Conservation (phyloP, 2,329 filamentous ascomycete species). For the Ophiostoma piceae region DNA sequence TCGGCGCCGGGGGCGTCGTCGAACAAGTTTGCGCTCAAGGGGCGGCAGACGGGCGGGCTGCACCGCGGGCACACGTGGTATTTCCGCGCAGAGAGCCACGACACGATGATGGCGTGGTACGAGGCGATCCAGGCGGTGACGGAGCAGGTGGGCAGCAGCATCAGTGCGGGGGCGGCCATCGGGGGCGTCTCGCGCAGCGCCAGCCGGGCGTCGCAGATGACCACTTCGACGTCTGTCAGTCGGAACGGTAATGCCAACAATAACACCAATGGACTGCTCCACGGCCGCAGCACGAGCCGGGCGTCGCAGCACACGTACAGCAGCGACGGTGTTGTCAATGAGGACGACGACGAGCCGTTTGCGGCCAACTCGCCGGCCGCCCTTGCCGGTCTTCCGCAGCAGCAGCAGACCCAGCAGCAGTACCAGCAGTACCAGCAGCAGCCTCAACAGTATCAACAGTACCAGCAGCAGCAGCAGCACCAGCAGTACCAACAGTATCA, state of each 20-base stretch:
- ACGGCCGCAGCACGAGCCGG: slow-evolving; percentile 64
- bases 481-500: background rate
- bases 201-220: slow-evolving; percentile 11
- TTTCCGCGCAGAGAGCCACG: slow-evolving; percentile 67
- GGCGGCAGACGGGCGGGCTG: slow-evolving; percentile 86
- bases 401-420: slow-evolving; percentile 26
- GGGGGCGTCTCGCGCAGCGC: background rate
- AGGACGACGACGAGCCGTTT: slow-evolving; percentile 64
- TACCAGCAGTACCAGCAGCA: slow-evolving; percentile 41
- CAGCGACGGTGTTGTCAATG: slow-evolving; percentile 72
- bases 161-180: background rate
- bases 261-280: slow-evolving; percentile 36
- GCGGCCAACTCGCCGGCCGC: slow-evolving; percentile 50
- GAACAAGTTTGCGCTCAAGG: slow-evolving; percentile 97
- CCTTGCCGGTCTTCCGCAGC: background rate
- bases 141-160: background rate
- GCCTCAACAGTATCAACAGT: slow-evolving; percentile 39
- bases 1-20: slow-evolving; percentile 77
- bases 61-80: slow-evolving; percentile 75
- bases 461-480: background rate
- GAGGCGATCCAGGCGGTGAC: slow-evolving; percentile 87
- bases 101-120: slow-evolving; percentile 97
- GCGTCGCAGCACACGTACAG: slow-evolving; percentile 57
- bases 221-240: background rate
- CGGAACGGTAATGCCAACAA: background rate